Evolutionary conservation across 768 basidiomycete genomes (phyloP), one percentile per base, ranked within the genome.

Genomic region (Baorangia bicolor): DNA sequence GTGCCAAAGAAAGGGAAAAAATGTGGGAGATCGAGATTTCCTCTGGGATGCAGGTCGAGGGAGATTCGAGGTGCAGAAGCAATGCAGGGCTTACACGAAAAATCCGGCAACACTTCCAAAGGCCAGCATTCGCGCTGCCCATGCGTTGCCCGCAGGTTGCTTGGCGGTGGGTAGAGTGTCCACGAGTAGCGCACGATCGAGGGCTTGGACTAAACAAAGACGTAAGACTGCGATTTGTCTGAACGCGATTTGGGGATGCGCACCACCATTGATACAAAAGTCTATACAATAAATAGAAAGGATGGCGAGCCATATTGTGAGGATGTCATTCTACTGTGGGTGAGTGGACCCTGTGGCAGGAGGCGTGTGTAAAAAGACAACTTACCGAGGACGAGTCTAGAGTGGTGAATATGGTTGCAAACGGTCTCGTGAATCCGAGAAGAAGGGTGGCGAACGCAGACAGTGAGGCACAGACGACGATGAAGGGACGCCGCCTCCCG

Each of bases 81-180:
- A 13, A 42, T n/a, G 33, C 3, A 8, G 52, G 52, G 33, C 90
- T 62, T 61, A 94, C 94, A 92, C 78, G 65, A 90, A 96, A 70
- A 94, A 96, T 0, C 94, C 94, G 2, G 85, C 75, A 0, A 96
- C 87, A 52, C 90, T 86, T 12, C 95, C 95, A 27, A 94, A 64
- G 1, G 91, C 92, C 42, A 90, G 74, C 92, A 97, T 95, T n/a
- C 89, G 77, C 1, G 91, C 92, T 1, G 93, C 95, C 95, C 95
- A 98, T 0, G 95, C 95, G 66, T 95, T 97, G 1, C 90, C 94
- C 10, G 81, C 76, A 7, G 94, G 85, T 69, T 98, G 95, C 25
- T 83, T 77, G 1, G 80, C 68, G 0, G 88, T 75, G 0, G 93
- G 87, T 5, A 96, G 71, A 0, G 82, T 89, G 67, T 98, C 95